A percentile compares a stretch with the other conserved stretches of the same genome.
phyloP scores from a whole-genome alignment of 495 filamentous ascomycete genomes.

The Xylaria longipes region DNA sequence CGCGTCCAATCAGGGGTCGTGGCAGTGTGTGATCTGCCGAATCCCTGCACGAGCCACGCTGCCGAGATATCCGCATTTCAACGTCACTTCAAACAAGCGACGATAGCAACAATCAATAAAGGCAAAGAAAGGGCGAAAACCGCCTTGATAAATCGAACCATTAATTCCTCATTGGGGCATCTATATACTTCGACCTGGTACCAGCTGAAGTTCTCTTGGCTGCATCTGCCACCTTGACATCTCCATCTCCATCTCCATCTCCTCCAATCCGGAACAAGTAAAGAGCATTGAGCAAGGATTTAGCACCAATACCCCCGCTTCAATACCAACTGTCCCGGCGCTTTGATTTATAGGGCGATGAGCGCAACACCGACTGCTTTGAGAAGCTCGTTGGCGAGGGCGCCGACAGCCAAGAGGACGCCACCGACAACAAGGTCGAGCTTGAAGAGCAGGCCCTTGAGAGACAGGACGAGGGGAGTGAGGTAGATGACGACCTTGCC shows the following conservation, averaged over 20 bases:
- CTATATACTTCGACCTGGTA: constrained; percentile 10
- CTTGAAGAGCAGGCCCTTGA: constrained; percentile 41
- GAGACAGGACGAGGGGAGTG: constrained; percentile 42
- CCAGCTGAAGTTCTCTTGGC: constrained; percentile 12
- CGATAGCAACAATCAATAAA: not conserved
- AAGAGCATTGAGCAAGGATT: constrained; percentile 1
- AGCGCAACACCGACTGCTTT: constrained; percentile 42
- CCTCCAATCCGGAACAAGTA: not conserved
- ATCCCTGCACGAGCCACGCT: constrained; percentile 29
- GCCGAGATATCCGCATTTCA: constrained; percentile 30
- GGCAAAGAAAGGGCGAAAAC: not conserved
- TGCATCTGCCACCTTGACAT: constrained; percentile 5
- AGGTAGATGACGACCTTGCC: constrained; percentile 43
- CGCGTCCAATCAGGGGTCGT: constrained; percentile 30
- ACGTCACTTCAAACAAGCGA: constrained; percentile 17
- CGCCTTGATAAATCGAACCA: not conserved
- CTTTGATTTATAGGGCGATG: constrained; percentile 32
- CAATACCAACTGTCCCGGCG: not conserved
- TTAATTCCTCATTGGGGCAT: constrained; percentile 1
- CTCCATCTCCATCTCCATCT: not conserved
- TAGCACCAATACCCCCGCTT: not conserved
- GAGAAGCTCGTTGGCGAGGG: constrained; percentile 40
- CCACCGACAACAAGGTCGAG: constrained; percentile 46
- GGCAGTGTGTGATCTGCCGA: constrained; percentile 33
- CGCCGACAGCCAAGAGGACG: constrained; percentile 42